Percentiles rank a stretch among this genome's conserved stretches.
These are phyloP conservation scores for Thalassiosira exigua DNA, from an alignment of 352 stramenopile species.

Conservation along the genomic window DNA sequence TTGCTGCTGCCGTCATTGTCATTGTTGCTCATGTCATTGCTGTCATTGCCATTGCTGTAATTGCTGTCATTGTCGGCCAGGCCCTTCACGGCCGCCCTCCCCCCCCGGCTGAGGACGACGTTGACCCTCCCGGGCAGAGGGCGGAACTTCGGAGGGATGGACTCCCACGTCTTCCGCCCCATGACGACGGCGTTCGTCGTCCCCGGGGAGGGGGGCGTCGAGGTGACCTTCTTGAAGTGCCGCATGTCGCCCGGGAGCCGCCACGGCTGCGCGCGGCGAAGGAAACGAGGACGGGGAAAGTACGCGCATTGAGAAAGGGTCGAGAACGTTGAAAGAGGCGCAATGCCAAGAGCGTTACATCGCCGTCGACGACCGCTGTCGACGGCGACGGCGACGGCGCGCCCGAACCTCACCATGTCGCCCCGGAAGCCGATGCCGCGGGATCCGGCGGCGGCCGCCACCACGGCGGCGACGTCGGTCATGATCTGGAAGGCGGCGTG, in stretches of 20 bases:
- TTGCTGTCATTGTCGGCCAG: constrained; percentile 25
- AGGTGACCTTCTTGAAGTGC: constrained; percentile 95
- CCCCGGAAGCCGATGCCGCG: constrained; percentile 79
- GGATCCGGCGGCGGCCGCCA: constrained; percentile 72
- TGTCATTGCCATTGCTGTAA: too few species aligned
- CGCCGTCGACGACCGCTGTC: constrained; percentile 5
- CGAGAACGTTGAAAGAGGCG: too few species aligned
- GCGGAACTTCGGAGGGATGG: constrained; percentile 94
- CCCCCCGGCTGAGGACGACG: constrained; percentile 92
- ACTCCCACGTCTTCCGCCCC: constrained; percentile 99
- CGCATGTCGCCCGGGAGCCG: constrained; percentile 94
- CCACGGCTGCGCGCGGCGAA: constrained; percentile 93
- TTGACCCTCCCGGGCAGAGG: constrained; percentile 95
- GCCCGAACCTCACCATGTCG: constrained; percentile 64
- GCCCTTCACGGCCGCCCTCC: constrained; percentile 68
- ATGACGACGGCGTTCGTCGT: constrained; percentile 98
- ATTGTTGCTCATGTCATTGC: constrained; percentile 23
- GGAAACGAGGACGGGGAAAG: not conserved
- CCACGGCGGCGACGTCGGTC: constrained; percentile 79
- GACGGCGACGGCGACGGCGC: not conserved
- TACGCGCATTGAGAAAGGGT: not conserved
- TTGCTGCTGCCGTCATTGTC: constrained; percentile 29
- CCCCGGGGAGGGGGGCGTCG: constrained; percentile 52
- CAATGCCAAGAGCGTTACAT: too few species aligned
- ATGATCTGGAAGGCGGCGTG: constrained; percentile 65